Evolutionary conservation across 805 yeast species (phyloP).

Genomic region (Debaryomyces castellii): DNA sequence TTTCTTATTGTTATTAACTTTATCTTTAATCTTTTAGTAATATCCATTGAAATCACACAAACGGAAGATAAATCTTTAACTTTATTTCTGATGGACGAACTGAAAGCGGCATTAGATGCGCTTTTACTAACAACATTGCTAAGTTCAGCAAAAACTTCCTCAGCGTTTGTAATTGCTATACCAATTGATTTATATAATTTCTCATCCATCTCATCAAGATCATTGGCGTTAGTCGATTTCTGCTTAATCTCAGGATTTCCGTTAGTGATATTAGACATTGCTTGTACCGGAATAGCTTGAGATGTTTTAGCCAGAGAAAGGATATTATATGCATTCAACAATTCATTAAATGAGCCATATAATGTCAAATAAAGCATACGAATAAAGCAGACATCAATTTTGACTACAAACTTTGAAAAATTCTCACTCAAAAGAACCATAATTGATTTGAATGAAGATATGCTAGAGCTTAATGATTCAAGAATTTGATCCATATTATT

Average conservation of each 20-base stretch:
- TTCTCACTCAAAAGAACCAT: slow-evolving; percentile 49
- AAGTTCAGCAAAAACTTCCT: slow-evolving; percentile 72
- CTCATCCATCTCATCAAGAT: slow-evolving; percentile 56
- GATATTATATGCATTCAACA: slow-evolving; percentile 61
- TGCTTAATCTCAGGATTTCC: slow-evolving; percentile 9
- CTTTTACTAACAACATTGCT: slow-evolving; percentile 65
- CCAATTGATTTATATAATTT: slow-evolving; percentile 64
- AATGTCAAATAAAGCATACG: slow-evolving; percentile 61
- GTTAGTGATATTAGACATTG: slow-evolving; percentile 1
- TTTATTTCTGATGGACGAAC: slow-evolving; percentile 52
- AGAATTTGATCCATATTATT: slow-evolving; percentile 29
- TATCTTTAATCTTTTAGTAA: slow-evolving; percentile 62
- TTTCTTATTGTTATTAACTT: slow-evolving; percentile 52
- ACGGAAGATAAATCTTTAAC: slow-evolving; percentile 76
- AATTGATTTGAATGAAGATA: slow-evolving; percentile 51
- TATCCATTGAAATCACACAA: slow-evolving; percentile 80
- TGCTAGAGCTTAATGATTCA: slow-evolving; percentile 30
- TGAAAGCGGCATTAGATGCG: slow-evolving; percentile 40
- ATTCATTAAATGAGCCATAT: slow-evolving; percentile 63
- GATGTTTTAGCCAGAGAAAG: slow-evolving; percentile 16
- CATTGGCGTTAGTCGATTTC: slow-evolving; percentile 18
- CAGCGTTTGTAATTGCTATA: slow-evolving; percentile 66
- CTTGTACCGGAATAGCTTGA: neutral
- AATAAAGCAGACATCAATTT: slow-evolving; percentile 62
- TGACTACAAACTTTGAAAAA: slow-evolving; percentile 48